Base-by-base conservation (phyloP, 2,329 filamentous ascomycete species). In the Rosellinia necatrix region DNA sequence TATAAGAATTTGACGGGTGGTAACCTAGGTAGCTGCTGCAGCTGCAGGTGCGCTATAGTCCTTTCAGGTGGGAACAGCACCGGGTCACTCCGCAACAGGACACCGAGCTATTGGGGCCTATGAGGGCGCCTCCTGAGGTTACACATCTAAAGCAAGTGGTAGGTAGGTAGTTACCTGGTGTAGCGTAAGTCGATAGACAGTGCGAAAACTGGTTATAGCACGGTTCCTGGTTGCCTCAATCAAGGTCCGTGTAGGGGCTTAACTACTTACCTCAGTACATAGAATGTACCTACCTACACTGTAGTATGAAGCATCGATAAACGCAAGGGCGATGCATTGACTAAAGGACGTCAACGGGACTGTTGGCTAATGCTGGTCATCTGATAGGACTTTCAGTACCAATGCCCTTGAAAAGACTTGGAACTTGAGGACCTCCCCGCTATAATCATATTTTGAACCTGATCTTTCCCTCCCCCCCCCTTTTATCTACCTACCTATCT, bases 331-430 rank as follows among this genome's bases (percentile, higher is more conserved):
- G n/a, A n/a, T 13, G 29, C 29, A 32, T 13, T 9, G 9, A 13
- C 10, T 13, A 32, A 32, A 32, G 29, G 29, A 32, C 29, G 4
- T 9, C 29, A 32, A 9, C 24, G 17, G 17, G 32, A 4, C 47
- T 49, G 25, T 25, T 21, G 32, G 3, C 44, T 24, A 24, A 29
- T 25, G 32, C 12, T 32, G 29, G 27, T 6, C 29, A 52, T 27
- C 21, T 27, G 24, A 25, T 53, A 53, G 49, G 49, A 53, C 49
- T 53, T 53, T 30, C 19, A 22, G 34, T 41, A 21, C 34, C 19
- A 53, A 47, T 17, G 8, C 29, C 22, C 12, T 52, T 35, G 12
- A 30, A 25, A 7, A 46, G 32, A 24, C 32, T 53, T 40, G n/a
- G n/a, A n/a, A n/a, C n/a, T n/a, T n/a, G n/a, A n/a, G n/a, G n/a